A percentile compares a stretch with the other conserved stretches of the same genome.
phyloP scores from a whole-genome alignment of 441 rosid species.

The Omphalea diandra region DNA sequence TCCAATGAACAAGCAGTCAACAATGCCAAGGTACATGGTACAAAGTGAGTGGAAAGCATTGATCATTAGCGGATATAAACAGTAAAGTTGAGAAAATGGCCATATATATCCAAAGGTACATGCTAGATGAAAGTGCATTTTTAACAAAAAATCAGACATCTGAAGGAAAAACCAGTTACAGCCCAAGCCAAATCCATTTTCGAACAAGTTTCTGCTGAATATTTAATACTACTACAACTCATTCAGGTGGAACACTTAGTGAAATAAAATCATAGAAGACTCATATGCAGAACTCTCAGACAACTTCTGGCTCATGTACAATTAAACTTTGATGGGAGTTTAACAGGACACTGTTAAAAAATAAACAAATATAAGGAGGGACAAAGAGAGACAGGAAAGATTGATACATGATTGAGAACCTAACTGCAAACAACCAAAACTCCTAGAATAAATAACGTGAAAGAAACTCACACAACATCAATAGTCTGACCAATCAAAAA shows the following conservation, averaged over 20 bases:
- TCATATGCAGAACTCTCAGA: background rate
- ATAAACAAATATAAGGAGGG: background rate
- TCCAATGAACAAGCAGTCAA: background rate
- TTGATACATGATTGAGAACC: conserved; percentile 1
- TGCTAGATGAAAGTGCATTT: background rate
- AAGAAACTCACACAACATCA: conserved; percentile 1
- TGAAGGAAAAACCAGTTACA: background rate
- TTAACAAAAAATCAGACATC: background rate
- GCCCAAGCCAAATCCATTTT: background rate
- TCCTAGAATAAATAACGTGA: background rate
- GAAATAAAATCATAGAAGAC: background rate
- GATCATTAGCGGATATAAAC: background rate
- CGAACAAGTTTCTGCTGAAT: conserved; percentile 11
- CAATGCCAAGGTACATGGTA: background rate
- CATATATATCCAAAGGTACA: background rate
- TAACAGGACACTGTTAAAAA: background rate
- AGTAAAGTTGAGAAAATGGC: background rate
- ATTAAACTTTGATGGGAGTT: background rate
- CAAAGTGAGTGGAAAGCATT: background rate
- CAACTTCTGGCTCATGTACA: background rate
- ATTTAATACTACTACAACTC: background rate
- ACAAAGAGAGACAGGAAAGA: conserved; percentile 7
- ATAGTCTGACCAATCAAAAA: background rate
- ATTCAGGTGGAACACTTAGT: background rate
- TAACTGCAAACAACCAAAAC: background rate